Evolutionary conservation across 208 protist genomes (phyloP), one percentile per base, ranked within the genome.

Genomic region (Trypanosoma platydactyli): DNA sequence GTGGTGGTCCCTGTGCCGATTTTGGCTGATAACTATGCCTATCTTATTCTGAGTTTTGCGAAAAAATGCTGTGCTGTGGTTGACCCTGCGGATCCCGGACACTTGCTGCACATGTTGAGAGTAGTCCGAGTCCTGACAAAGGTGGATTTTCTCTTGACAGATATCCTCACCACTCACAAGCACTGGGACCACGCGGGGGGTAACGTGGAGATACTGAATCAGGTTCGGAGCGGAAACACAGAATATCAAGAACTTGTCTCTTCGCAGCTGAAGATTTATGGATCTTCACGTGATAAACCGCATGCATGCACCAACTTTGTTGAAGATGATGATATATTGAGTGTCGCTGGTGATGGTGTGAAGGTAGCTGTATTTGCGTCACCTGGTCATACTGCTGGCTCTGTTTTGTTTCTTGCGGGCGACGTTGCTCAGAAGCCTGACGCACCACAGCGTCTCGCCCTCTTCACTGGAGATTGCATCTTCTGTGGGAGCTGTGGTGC

Each of bases 161-260:
- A 94, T 16, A 77, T 98, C 16, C 79, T 98, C 48, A 97, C 91
- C 3, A 98, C 97, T 9, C 97, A 98, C 86, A 97, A 98, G 79
- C 97, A 98, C 81, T 97, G 88, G 91, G 97, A 98, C 67, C 95
- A 98, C 69, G 83, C 91, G 15, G 95, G 96, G 22, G 97, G 95
- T 42, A 98, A 98, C 74, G 38, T 87, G 50, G 66, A 86, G 63
- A 71, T 97, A 11, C 27, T 57, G 9, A 27, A 76, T 0, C 53
- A 59, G 68, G 41, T 71, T 27, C 61, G 48, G 5, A 27, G 18
- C 27, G 45, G 45, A 20, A 53, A 71, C 38, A 20, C 15, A 15
- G 24, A 33, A 3, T 27, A 3, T 29, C 29, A 9, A 12, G 25
- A 52, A 16, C 45, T 71, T 33, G 1, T 71, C 7, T 55, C 49